Conservation (phyloP, 176 grass and related monocot species). For the Bothriochloa decipiens region DNA sequence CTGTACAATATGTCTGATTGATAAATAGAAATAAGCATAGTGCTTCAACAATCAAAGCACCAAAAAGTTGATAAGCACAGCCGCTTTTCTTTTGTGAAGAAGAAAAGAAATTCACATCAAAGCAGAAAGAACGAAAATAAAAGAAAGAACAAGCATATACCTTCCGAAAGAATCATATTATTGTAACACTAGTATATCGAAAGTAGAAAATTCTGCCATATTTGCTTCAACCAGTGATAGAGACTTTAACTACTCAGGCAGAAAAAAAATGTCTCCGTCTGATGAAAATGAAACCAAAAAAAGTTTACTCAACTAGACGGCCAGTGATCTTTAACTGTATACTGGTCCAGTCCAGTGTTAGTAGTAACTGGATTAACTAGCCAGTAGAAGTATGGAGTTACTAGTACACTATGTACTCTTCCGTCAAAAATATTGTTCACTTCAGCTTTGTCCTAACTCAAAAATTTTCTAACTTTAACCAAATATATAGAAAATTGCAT, state of each 20-base stretch:
- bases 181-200: neutral
- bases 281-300: neutral
- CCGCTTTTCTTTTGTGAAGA: constrained; percentile 42
- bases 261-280: neutral
- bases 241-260: neutral
- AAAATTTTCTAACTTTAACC: neutral
- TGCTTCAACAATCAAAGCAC: constrained; percentile 24
- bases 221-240: neutral
- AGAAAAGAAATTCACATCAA: constrained; percentile 31
- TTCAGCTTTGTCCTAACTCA: neutral
- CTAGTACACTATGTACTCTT: neutral
- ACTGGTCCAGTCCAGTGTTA: neutral
- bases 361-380: constrained; percentile 20
- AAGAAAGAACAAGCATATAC: constrained; percentile 23
- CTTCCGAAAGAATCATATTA: constrained; percentile 28
- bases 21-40: constrained; percentile 32
- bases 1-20: constrained; percentile 11
- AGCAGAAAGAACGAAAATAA: constrained; percentile 20
- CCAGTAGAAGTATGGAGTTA: neutral
- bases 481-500: neutral
- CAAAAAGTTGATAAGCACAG: constrained; percentile 53
- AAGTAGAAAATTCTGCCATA: constrained; percentile 3
- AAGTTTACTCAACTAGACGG: neutral
- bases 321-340: neutral
- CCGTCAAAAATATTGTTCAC: neutral